phyloP scores from a whole-genome alignment of 345 rosid genomes.

The Gossypium thurberi region DNA sequence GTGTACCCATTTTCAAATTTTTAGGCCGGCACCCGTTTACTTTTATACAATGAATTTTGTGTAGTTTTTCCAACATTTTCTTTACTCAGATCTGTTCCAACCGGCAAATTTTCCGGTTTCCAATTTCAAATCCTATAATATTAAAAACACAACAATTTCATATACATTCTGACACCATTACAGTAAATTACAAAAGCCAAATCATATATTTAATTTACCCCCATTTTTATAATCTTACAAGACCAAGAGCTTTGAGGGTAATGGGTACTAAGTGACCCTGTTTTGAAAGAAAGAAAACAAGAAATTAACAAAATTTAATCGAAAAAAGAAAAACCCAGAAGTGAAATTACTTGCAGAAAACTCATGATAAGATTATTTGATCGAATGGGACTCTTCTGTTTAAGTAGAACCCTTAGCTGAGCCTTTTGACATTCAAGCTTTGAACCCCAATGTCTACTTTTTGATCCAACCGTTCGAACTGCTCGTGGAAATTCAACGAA shows the following conservation, averaged over 20 bases:
- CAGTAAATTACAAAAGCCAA: too few species aligned
- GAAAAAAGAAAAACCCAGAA: background rate
- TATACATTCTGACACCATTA: too few species aligned
- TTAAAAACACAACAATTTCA: background rate
- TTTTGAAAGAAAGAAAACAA: slow-evolving; percentile 1
- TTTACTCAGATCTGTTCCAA: slow-evolving; percentile 17
- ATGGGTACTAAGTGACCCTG: too few species aligned
- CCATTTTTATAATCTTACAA: too few species aligned
- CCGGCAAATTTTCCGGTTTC: slow-evolving; percentile 11
- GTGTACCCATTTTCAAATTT: too few species aligned
- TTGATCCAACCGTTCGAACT: too few species aligned
- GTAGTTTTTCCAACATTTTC: background rate
- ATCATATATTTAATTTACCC: too few species aligned
- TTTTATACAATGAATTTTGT: background rate
- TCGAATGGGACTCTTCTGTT: slow-evolving; percentile 47
- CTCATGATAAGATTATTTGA: slow-evolving; percentile 30
- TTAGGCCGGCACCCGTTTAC: background rate
- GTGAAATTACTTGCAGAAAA: background rate
- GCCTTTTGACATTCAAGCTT: slow-evolving; percentile 76
- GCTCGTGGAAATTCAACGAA: too few species aligned
- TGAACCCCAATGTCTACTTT: slow-evolving; percentile 38
- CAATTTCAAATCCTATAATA: background rate
- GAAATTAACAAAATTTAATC: background rate
- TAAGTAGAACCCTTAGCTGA: slow-evolving; percentile 65
- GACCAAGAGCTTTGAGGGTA: too few species aligned